Percentiles rank a stretch among this genome's conserved stretches.
These are phyloP conservation scores for Beauveria caledonica DNA, from an alignment of 2,329 filamentous ascomycete species.

Conservation along the genomic window DNA sequence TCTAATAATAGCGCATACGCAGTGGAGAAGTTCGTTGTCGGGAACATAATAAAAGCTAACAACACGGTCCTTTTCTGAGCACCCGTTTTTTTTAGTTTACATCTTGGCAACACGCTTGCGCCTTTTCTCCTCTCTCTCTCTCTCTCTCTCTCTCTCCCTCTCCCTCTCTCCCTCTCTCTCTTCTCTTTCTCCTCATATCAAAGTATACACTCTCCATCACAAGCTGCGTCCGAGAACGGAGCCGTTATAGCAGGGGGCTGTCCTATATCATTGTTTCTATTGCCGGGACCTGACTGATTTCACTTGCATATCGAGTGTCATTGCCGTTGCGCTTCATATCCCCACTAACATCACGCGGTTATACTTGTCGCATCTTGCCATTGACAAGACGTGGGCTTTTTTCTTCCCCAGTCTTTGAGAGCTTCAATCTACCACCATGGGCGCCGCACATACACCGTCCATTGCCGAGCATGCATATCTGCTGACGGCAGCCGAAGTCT, in stretches of 20 bases:
- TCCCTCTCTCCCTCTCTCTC: neutral
- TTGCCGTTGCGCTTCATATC: neutral
- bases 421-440: conserved; percentile 5
- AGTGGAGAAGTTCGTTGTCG: neutral
- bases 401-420: neutral
- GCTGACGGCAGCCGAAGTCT: conserved; percentile 31
- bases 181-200: neutral
- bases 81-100: neutral
- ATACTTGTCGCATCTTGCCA: neutral
- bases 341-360: neutral
- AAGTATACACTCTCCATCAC: neutral
- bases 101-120: neutral
- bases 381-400: neutral
- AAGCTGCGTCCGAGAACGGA: neutral
- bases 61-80: neutral
- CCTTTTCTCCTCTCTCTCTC: neutral
- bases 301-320: neutral
- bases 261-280: neutral
- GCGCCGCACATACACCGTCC: conserved; percentile 11
- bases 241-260: neutral
- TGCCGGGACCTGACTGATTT: neutral
- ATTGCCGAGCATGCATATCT: conserved; percentile 1
- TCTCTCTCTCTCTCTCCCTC: too few relatives aligned
- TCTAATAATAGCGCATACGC: neutral
- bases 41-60: neutral